Conservation (phyloP, 192 early-diverging fungal genomes). For the Cetraspora pellucida region DNA sequence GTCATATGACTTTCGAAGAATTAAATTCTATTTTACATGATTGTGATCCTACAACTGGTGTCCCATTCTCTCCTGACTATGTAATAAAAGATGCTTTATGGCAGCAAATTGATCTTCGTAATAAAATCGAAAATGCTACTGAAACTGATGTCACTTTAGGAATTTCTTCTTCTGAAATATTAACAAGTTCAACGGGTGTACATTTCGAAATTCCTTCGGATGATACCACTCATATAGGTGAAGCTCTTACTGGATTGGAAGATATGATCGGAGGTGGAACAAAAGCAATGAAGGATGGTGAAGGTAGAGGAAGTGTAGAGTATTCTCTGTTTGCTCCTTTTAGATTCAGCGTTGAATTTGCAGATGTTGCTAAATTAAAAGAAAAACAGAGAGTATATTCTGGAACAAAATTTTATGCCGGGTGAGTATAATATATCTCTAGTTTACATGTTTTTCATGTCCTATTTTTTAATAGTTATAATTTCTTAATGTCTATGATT, state of each 20-base stretch:
- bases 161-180: constrained; percentile 33
- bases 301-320: constrained; percentile 32
- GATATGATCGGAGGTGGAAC: constrained; percentile 35
- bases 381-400: constrained; percentile 47
- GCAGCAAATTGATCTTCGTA: constrained; percentile 53
- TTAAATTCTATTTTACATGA: constrained; percentile 48
- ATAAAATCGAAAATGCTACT: constrained; percentile 43
- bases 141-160: constrained; percentile 40
- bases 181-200: constrained; percentile 6
- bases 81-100: constrained; percentile 54
- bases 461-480: neutral
- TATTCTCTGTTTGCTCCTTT: constrained; percentile 54
- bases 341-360: constrained; percentile 56
- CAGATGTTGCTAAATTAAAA: constrained; percentile 42
- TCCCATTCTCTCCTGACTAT: constrained; percentile 38
- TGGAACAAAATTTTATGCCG: constrained; percentile 54
- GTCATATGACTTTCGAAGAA: constrained; percentile 59
- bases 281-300: constrained; percentile 36
- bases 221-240: constrained; percentile 32
- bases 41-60: constrained; percentile 40
- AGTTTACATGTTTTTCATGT: neutral
- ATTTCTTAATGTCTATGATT: neutral
- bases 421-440: constrained; percentile 39
- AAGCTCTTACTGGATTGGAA: constrained; percentile 25
- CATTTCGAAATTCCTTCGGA: constrained; percentile 34